Evolutionary conservation across 129 eudicot genomes (phyloP).

Genomic region (Lonicera japonica): DNA sequence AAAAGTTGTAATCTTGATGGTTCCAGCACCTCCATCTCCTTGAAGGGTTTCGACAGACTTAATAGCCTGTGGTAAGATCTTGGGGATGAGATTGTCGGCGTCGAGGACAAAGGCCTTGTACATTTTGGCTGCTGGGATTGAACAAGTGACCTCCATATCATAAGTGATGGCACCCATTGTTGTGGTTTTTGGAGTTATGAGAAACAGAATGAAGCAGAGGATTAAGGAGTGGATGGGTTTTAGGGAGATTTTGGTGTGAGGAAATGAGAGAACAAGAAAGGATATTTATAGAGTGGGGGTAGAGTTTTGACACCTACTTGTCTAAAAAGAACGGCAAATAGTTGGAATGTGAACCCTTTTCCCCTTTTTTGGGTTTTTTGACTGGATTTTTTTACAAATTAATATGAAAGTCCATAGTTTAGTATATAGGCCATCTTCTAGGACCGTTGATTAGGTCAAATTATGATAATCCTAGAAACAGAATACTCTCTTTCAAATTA

Average conservation of each 20-base stretch:
- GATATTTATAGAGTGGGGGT: slow-evolving; percentile 1
- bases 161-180: not conserved
- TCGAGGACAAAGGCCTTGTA: slow-evolving; percentile 12
- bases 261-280: not conserved
- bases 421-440: too few relatives aligned
- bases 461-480: too few relatives aligned
- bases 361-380: too few relatives aligned
- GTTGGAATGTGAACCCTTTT: too few relatives aligned
- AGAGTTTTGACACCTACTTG: not conserved
- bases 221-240: not conserved
- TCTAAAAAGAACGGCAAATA: too few relatives aligned
- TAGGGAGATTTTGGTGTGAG: not conserved
- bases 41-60: slow-evolving; percentile 4
- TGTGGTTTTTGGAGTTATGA: not conserved
- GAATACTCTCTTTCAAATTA: too few relatives aligned
- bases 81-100: slow-evolving; percentile 7
- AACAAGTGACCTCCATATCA: not conserved
- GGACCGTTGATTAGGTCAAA: too few relatives aligned
- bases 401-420: too few relatives aligned
- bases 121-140: slow-evolving; percentile 3
- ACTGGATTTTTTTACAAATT: too few relatives aligned
- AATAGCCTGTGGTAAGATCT: slow-evolving; percentile 9
- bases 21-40: slow-evolving; percentile 17
- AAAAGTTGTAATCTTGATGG: slow-evolving; percentile 12
- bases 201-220: not conserved